Evolutionary conservation across 2,329 filamentous ascomycete species (phyloP).

Genomic region (Beauveria asiatica): DNA sequence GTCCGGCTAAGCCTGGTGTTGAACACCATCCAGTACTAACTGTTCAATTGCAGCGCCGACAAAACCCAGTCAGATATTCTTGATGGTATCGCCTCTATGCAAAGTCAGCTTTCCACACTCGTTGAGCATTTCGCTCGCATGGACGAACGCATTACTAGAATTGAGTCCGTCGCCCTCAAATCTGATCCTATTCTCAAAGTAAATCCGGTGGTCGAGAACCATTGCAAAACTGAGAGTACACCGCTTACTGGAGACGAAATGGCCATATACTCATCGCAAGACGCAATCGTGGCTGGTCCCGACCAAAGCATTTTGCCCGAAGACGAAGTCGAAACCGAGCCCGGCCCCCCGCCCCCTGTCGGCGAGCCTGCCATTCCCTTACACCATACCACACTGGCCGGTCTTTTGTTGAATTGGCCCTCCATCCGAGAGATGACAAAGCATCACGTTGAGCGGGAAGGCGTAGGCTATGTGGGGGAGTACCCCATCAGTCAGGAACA

Average conservation of each 20-base stretch:
- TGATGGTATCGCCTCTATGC: constrained; percentile 40
- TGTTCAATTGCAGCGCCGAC: constrained; percentile 38
- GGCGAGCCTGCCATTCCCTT: constrained; percentile 65
- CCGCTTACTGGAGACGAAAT: constrained; percentile 20
- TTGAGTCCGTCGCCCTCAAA: constrained; percentile 20
- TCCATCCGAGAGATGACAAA: constrained; percentile 58
- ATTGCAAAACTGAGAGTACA: constrained; percentile 19
- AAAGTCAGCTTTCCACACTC: constrained; percentile 28
- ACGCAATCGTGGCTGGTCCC: constrained; percentile 5
- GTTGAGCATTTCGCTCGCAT: constrained; percentile 30
- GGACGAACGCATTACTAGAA: constrained; percentile 28
- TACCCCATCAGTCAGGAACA: constrained; percentile 74
- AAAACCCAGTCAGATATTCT: constrained; percentile 53
- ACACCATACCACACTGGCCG: constrained; percentile 85
- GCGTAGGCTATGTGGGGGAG: constrained; percentile 50
- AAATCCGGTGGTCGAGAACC: constrained; percentile 11
- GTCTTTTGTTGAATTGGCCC: constrained; percentile 67
- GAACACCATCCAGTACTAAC: constrained; percentile 7
- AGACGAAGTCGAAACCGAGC: constrained; percentile 42
- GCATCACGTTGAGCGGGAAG: constrained; percentile 37
- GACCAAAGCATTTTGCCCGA: constrained; percentile 20
- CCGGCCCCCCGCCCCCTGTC: constrained; percentile 42
- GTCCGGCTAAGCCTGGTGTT: constrained; percentile 22
- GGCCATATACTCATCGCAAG: neutral
- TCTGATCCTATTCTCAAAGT: neutral